phyloP scores from a whole-genome alignment of 1,139 yeast genomes.

The Zhuliangozyma parablackwelliae region DNA sequence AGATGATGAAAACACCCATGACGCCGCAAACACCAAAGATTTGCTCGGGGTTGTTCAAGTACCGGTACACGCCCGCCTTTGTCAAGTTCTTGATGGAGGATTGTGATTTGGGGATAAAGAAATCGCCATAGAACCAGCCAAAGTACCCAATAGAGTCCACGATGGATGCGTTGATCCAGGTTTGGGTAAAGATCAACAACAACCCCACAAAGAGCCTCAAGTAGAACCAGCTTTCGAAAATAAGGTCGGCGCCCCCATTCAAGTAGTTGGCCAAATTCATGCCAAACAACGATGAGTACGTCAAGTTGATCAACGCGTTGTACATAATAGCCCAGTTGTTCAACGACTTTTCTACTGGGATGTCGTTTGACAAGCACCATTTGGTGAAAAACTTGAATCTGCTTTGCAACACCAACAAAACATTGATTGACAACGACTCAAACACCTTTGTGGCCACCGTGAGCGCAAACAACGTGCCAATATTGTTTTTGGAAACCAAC shows the following conservation, averaged over 20 bases:
- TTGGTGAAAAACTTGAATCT: slow-evolving; percentile 61
- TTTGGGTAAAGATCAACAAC: slow-evolving; percentile 54
- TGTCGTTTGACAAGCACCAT: slow-evolving; percentile 62
- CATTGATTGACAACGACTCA: slow-evolving; percentile 52
- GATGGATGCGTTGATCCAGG: slow-evolving; percentile 71
- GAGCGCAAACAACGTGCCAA: slow-evolving; percentile 36
- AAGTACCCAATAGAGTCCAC: slow-evolving; percentile 74
- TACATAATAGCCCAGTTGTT: slow-evolving; percentile 75
- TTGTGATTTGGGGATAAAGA: slow-evolving; percentile 54
- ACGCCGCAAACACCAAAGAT: slow-evolving; percentile 78
- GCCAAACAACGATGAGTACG: slow-evolving; percentile 44
- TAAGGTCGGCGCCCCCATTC: slow-evolving; percentile 14
- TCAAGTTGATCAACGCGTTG: slow-evolving; percentile 47
- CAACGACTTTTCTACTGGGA: slow-evolving; percentile 64
- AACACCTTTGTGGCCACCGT: slow-evolving; percentile 49
- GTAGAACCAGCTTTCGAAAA: slow-evolving; percentile 40
- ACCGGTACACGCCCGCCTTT: slow-evolving; percentile 80
- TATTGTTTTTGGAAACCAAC: slow-evolving; percentile 23
- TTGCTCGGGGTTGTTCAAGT: slow-evolving; percentile 82
- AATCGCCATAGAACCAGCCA: slow-evolving; percentile 91
- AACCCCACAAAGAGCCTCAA: slow-evolving; percentile 59
- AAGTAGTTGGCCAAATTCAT: slow-evolving; percentile 31
- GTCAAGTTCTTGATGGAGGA: slow-evolving; percentile 48
- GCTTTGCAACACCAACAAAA: slow-evolving; percentile 58
- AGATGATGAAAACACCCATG: slow-evolving; percentile 70